Evolutionary conservation across 352 stramenopile species (phyloP), one percentile per base, ranked within the genome.

Genomic region (Aphanomyces cochlioides): DNA sequence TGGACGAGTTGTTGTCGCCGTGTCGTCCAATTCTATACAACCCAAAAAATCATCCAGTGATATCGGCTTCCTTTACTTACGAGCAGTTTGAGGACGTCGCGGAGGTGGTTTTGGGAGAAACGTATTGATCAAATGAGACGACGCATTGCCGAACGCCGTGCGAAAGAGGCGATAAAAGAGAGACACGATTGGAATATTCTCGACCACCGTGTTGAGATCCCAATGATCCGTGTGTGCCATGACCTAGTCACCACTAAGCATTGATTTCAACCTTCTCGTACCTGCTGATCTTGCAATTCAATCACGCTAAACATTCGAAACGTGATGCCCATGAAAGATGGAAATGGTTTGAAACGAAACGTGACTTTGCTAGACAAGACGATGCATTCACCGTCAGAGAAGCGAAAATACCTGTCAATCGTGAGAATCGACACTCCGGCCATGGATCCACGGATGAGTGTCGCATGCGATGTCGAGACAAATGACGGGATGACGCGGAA

Each of bases 91-190:
- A 38, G 56, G 17, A 61, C 56, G 13, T 61, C 58, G 75, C 75
- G 59, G 78, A 64, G 13, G 81, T 69, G 50, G 50, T 3, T 21
- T 17, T 36, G 68, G 68, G 45, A 92, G 59, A 15, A 93, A 75
- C 50, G 79, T 75, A 72, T 89, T 90, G 76, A 93, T 86, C 43
- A 93, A 77, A 5, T 81, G 75, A 41, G 85, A 91, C 59, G 79
- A 90, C 50, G 81, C 75, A 21, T 77, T 73, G 41, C 85, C 85
- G 68, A 92, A 88, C 76, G 88, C 83, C 36, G 83, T 79, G 37
- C 85, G 85, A 71, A 90, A 88, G 66, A 91, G 81, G 60, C 75
- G 75, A 79, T 94, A 94, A 65, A 92, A 85, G 74, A 88, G 92
- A 54, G 83, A 76, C 5, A 92, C 74, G 47, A 94, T 80, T 45